phyloP scores from a whole-genome alignment of 148 eudicot species.

The Amaranthus hypochondriacus region DNA sequence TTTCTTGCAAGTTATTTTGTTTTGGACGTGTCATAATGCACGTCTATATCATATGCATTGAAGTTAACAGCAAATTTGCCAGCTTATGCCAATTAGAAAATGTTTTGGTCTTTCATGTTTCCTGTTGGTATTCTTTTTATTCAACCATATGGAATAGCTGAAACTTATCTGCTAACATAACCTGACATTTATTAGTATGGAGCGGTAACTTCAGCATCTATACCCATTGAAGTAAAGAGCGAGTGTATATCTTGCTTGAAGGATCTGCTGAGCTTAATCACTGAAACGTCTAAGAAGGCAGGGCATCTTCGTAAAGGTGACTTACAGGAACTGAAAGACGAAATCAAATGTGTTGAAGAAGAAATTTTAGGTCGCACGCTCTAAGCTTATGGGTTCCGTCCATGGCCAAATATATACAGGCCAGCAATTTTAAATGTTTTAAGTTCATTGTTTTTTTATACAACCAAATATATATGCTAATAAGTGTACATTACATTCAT shows the following conservation, averaged over 20 bases:
- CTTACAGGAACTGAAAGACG: conserved; percentile 45
- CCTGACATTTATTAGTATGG: conserved; percentile 34
- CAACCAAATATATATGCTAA: too few relatives aligned
- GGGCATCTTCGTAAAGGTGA: conserved; percentile 17
- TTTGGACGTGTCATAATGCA: too few relatives aligned
- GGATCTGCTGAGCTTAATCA: conserved; percentile 35
- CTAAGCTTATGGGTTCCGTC: not conserved
- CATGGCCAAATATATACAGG: too few relatives aligned
- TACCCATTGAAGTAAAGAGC: conserved; percentile 33
- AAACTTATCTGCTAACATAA: not conserved
- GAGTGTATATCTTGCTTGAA: conserved; percentile 62
- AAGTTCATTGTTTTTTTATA: too few relatives aligned
- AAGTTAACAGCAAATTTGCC: too few relatives aligned
- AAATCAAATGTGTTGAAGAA: conserved; percentile 45
- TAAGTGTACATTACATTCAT: too few relatives aligned
- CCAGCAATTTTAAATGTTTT: too few relatives aligned
- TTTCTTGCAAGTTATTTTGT: too few relatives aligned
- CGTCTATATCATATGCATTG: too few relatives aligned
- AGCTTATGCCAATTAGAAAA: too few relatives aligned
- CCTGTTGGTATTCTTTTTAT: not conserved
- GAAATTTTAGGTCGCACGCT: conserved; percentile 22
- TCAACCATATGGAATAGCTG: too few relatives aligned
- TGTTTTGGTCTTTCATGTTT: not conserved
- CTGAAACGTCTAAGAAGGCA: conserved; percentile 13
- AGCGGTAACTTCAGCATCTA: conserved; percentile 25